Evolutionary conservation across 2,329 filamentous ascomycete species (phyloP).

Genomic region (Aspergillus glaucus): DNA sequence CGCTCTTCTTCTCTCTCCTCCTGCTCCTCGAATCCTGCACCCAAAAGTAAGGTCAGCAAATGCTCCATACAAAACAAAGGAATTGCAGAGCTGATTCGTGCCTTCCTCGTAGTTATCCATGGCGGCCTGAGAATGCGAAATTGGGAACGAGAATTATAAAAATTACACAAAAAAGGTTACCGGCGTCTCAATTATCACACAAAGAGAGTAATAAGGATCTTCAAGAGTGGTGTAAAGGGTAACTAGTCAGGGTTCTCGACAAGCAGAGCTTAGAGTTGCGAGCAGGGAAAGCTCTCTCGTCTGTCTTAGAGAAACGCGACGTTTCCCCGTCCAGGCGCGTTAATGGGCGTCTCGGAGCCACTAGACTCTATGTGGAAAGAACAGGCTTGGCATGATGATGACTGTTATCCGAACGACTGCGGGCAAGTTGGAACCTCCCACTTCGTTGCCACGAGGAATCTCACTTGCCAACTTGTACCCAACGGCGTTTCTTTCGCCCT

Average conservation of each 20-base stretch:
- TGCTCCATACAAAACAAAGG: slow-evolving; percentile 4
- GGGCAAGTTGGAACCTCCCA: slow-evolving; percentile 1
- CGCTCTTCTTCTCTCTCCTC: slow-evolving; percentile 62
- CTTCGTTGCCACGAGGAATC: slow-evolving; percentile 7
- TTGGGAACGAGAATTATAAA: slow-evolving; percentile 1
- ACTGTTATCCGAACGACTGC: background rate
- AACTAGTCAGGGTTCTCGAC: background rate
- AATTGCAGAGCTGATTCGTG: slow-evolving; percentile 10
- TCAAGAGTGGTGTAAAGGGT: background rate
- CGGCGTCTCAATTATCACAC: background rate
- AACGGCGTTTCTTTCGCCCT: slow-evolving; percentile 6
- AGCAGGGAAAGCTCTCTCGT: slow-evolving; percentile 8
- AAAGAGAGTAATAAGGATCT: background rate
- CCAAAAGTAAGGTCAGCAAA: slow-evolving; percentile 14
- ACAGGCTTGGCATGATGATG: slow-evolving; percentile 18
- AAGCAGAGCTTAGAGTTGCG: slow-evolving; percentile 13
- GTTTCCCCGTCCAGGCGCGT: slow-evolving; percentile 22
- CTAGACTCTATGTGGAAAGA: slow-evolving; percentile 18
- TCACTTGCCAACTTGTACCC: slow-evolving; percentile 1
- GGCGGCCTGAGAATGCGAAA: slow-evolving; percentile 1
- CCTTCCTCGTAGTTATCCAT: slow-evolving; percentile 35
- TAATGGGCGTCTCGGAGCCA: slow-evolving; percentile 22
- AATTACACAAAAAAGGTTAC: background rate
- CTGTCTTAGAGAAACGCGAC: slow-evolving; percentile 18
- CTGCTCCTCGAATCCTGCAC: slow-evolving; percentile 30